Evolutionary conservation across 371 early-diverging fungal genomes (phyloP), one percentile per base, ranked within the genome.

Genomic region (Coemansia sp.): DNA sequence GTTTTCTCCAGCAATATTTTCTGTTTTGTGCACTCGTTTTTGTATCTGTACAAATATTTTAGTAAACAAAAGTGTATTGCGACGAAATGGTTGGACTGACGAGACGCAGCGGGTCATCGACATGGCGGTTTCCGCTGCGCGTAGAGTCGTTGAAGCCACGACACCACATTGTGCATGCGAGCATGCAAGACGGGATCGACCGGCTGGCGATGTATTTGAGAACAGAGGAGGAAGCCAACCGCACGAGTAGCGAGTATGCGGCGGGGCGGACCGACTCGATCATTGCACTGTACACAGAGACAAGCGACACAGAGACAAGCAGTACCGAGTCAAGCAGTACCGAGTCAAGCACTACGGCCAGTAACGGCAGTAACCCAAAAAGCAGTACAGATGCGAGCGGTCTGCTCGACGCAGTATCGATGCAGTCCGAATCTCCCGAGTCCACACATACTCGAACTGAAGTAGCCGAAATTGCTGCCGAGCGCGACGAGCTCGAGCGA

Each of bases 121-220:
- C 59, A 2, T 74, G 75, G 74, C 65, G 59, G 40, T 70, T 74
- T 18, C 75, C 71, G n/a, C 44, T 66, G 9, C 75, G 75, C 50
- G 48, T 54, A 37, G 75, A 74, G 44, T 66, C 71, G 48, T 63
- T 70, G 12, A 70, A 61, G 55, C 47, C 60, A 18, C 18, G 51
- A 30, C 75, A 65, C 55, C 75, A 74, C 44, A 74, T 74, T 28
- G 67, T 74, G 28, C 75, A 74, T 16, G 42, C 59, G 20, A 62
- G 62, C 21, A 67, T 54, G 25, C 66, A 71, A 25, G 57, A 63
- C 14, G 67, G 66, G 26, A 61, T 74, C 23, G 75, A 74, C 21
- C 39, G 58, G 60, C 71, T 74, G n/a, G 66, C 65, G 18, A 60
- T 48, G 33, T 74, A 74, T 18, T 16, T 74, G 67, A 70, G 60